Conservation (phyloP, 495 filamentous ascomycete genomes). For the Bacidia rubella region DNA sequence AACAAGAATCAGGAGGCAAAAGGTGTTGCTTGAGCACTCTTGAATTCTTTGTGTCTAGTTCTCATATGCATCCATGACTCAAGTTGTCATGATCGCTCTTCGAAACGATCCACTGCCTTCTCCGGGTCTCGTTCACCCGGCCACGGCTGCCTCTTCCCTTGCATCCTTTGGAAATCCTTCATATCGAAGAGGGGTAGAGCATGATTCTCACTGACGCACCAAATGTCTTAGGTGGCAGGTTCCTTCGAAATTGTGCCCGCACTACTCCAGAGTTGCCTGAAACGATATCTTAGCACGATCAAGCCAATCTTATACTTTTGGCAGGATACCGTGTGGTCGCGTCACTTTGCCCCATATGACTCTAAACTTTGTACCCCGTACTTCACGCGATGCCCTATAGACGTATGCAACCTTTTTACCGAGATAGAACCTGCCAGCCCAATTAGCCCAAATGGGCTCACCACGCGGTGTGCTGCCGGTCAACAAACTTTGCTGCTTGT, state of each 20-base stretch:
- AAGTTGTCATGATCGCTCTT: too few species aligned
- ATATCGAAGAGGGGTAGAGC: slow-evolving; percentile 85
- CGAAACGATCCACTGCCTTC: too few species aligned
- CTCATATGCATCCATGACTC: too few species aligned
- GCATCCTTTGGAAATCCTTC: slow-evolving; percentile 6
- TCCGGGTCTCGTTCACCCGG: background rate
- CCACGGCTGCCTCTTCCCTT: background rate
- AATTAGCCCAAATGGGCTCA: background rate
- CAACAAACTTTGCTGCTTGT: slow-evolving; percentile 55
- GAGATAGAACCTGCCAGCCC: slow-evolving; percentile 54
- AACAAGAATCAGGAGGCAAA: too few species aligned
- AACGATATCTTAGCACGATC: background rate
- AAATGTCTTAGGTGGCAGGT: slow-evolving; percentile 90
- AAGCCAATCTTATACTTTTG: background rate
- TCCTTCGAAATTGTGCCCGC: slow-evolving; percentile 85
- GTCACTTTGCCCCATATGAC: slow-evolving; percentile 99
- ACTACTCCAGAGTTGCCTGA: slow-evolving; percentile 92
- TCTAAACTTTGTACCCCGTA: slow-evolving; percentile 90
- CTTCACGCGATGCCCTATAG: slow-evolving; percentile 83
- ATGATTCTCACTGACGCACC: slow-evolving; percentile 94
- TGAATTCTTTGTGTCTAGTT: too few species aligned
- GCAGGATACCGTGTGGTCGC: slow-evolving; percentile 71
- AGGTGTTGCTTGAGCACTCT: too few species aligned
- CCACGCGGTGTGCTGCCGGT: background rate
- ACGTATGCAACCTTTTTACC: slow-evolving; percentile 97